These are phyloP conservation scores for Didymella glomerata DNA, from an alignment of 2,329 filamentous ascomycete species.

Conservation along the genomic window DNA sequence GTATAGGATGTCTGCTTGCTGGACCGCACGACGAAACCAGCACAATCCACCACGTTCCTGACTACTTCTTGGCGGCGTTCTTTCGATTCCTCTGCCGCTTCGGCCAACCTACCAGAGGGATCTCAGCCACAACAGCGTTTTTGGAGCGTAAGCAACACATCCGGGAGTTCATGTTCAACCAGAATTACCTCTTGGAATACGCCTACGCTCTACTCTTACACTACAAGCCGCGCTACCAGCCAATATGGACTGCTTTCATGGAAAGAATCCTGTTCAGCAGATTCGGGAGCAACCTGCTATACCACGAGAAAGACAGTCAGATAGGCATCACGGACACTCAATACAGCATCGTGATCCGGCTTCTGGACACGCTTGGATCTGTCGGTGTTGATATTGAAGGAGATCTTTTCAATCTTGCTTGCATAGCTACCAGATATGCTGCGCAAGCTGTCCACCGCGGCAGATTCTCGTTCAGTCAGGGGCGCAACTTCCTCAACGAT, in stretches of 20 bases:
- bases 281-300: constrained; percentile 2
- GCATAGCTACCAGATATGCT: constrained; percentile 43
- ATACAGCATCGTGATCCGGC: constrained; percentile 34
- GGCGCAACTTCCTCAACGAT: constrained; percentile 26
- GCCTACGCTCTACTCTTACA: constrained; percentile 39
- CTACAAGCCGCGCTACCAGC: constrained; percentile 36
- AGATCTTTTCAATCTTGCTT: constrained; percentile 43
- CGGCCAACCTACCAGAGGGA: constrained; percentile 29
- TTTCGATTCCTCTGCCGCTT: constrained; percentile 45
- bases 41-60: constrained; percentile 25
- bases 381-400: constrained; percentile 48
- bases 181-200: constrained; percentile 42
- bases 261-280: constrained; percentile 30
- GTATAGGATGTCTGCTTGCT: constrained; percentile 34
- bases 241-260: constrained; percentile 44
- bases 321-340: constrained; percentile 23
- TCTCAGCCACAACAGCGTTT: constrained; percentile 14
- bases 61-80: constrained; percentile 42
- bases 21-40: constrained; percentile 25
- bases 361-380: constrained; percentile 40
- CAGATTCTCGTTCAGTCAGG: constrained; percentile 18
- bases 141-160: constrained; percentile 28
- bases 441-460: constrained; percentile 32
- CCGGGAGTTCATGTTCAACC: constrained; percentile 29
- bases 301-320: constrained; percentile 13